Evolutionary conservation across 768 basidiomycete species (phyloP), one percentile per base, ranked within the genome.

Genomic region (Neoboletus magnificus): DNA sequence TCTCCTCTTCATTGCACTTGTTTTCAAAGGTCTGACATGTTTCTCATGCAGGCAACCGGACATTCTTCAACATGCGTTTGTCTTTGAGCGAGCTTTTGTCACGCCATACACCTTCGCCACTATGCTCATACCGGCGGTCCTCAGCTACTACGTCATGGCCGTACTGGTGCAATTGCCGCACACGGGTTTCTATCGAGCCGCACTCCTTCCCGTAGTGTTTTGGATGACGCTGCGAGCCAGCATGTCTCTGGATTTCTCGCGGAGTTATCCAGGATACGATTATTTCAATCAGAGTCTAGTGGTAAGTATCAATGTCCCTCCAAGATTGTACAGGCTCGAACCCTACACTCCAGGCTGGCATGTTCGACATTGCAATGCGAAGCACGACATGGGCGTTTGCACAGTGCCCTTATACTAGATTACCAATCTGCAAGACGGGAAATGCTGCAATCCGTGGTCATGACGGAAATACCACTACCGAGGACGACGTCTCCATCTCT

Each of bases 71-170:
- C 20, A 58, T 29, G 59, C 32, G 0, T 23, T 63, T 39, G 5
- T 57, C 25, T 61, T 63, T 36, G 57, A 37, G 23, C 67, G 48
- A 18, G 42, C 44, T 12, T 35, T 30, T 16, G 50, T 63, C 40
- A 67, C 70, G 3, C 59, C 54, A 18, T 45, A 68, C 71, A 25
- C 75, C 75, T 59, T 61, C 64, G 32, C 51, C 16, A 71, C 71
- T 13, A 67, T 74, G 48, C 56, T 82, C 32, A 27, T 78, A 18
- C 81, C 80, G 1, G 66, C 76, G 13, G 25, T 81, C 1, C 50
- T 79, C 23, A 71, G 72, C 55, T 82, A 79, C 66, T 82, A 80
- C 71, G 68, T 62, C 12, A 79, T 80, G 50, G 83, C 83, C 11
- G 65, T 82, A 35, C 74, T 86, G 47, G 80, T 84, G 7, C 71